Conservation (phyloP, 345 rosid species). For the Crucihimalaya himalaica region DNA sequence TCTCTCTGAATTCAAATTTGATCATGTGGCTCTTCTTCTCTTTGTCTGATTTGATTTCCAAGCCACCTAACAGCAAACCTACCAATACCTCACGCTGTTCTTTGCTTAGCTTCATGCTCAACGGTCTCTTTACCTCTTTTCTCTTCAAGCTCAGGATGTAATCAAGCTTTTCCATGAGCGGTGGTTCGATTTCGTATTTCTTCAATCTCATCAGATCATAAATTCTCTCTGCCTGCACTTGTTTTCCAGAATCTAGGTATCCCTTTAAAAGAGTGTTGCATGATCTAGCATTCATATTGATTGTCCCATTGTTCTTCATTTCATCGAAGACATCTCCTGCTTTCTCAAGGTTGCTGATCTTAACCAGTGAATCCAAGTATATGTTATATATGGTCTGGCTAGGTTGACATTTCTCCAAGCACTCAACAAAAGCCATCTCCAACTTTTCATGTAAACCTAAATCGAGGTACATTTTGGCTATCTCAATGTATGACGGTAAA, state of each 20-base stretch:
- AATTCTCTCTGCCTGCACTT: constrained; percentile 60
- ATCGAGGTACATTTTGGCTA: constrained; percentile 58
- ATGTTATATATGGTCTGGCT: constrained; percentile 61
- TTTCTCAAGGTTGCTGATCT: constrained; percentile 54
- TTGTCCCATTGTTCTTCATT: constrained; percentile 46
- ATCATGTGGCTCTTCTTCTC: constrained; percentile 57
- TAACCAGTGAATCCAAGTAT: constrained; percentile 71
- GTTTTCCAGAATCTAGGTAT: constrained; percentile 58
- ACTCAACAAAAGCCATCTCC: constrained; percentile 53
- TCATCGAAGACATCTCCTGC: constrained; percentile 64
- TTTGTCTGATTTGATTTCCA: constrained; percentile 65
- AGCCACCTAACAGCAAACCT: constrained; percentile 85
- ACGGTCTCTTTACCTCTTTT: constrained; percentile 57
- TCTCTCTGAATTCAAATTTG: constrained; percentile 62
- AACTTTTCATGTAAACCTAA: constrained; percentile 61
- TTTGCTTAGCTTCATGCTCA: constrained; percentile 67
- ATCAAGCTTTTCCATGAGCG: constrained; percentile 65
- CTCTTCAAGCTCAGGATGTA: constrained; percentile 53
- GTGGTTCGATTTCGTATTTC: constrained; percentile 59
- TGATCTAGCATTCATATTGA: constrained; percentile 60
- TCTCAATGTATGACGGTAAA: constrained; percentile 56
- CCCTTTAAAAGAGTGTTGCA: constrained; percentile 70
- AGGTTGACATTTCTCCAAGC: constrained; percentile 63
- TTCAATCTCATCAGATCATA: constrained; percentile 71
- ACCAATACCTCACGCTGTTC: constrained; percentile 82